Base-by-base conservation (phyloP, 2,329 filamentous ascomycete species). In the Eurotiales sp. region DNA sequence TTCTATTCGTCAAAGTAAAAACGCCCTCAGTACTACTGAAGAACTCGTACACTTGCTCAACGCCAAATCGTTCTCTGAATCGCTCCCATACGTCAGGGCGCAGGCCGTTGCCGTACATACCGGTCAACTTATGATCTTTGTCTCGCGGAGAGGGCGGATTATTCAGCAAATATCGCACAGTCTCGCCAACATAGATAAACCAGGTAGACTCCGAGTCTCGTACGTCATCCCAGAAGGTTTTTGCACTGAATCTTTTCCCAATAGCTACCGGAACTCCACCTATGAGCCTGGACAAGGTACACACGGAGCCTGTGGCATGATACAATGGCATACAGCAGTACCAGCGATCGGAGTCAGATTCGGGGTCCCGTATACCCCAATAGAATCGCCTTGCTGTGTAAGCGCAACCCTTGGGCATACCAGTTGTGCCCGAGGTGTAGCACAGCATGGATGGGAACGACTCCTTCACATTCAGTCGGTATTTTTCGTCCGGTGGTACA, bases 301-400 rank as follows among this genome's bases (percentile, higher is more conserved):
- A 76, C 29, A 86, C 81, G 15, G 80, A 80, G 6, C 86, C 87
- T 0, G 87, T 90, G 12, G 86, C 86, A 65, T 91, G 87, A 62
- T 90, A 90, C 27, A 88, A 71, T 0, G 82, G 87, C 86, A 90
- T 90, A 66, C 85, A 87, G 62, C 83, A 80, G 62, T 90, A 90
- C 79, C 84, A 89, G 22, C 84, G 73, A 63, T 88, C 83, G 1
- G 66, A 64, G 8, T 51, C 58, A 1, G 64, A 63, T 1, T 50
- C 60, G 29, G 69, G 64, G 6, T 52, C 42, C 2, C 74, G 70
- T 1, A 70, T 58, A 11, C 59, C 59, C 2, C 70, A 61, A 43
- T 73, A 72, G 5, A 77, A 62, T 40, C 78, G 74, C 2, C 72
- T 67, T 8, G 78, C 76, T 15, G 80, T 80, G 58, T 87, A 83